Conservation (phyloP, 441 rosid species). For the Pelargonium fulgidum region DNA sequence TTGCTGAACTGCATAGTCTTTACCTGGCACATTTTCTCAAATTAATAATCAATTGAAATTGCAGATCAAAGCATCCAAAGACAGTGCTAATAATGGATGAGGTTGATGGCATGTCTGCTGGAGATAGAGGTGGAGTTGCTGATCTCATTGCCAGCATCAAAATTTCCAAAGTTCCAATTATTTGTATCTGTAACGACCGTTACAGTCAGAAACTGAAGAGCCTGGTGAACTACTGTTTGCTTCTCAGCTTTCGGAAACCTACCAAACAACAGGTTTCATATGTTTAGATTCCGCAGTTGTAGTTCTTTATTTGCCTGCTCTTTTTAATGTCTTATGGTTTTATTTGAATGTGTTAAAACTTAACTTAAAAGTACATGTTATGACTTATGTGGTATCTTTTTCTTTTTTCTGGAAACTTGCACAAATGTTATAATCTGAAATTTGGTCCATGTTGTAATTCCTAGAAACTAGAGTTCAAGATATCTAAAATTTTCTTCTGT, state of each 20-base stretch:
- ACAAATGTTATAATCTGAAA: not conserved
- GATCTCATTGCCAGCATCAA: constrained; percentile 96
- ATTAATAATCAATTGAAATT: constrained; percentile 29
- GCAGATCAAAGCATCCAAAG: constrained; percentile 66
- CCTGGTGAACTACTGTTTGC: constrained; percentile 76
- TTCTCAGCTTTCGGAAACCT: constrained; percentile 81
- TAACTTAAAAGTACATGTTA: not conserved
- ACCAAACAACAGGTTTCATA: constrained; percentile 81
- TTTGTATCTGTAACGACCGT: constrained; percentile 94
- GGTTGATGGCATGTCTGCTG: constrained; percentile 99
- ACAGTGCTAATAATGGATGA: constrained; percentile 96
- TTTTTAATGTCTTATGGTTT: constrained; percentile 7
- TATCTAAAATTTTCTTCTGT: not conserved
- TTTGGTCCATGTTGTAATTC: not conserved
- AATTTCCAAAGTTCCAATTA: constrained; percentile 82
- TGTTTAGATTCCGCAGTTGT: not conserved
- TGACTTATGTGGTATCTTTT: not conserved
- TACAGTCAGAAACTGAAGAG: constrained; percentile 95
- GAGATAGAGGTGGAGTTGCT: constrained; percentile 96
- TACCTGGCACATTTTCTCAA: constrained; percentile 5
- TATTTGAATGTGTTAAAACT: constrained; percentile 7
- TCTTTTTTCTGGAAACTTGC: not conserved
- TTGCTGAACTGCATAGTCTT: constrained; percentile 5
- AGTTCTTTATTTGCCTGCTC: constrained; percentile 9
- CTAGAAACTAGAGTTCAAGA: not conserved